Evolutionary conservation across 2,329 filamentous ascomycete genomes (phyloP).

Genomic region (Cercospora canescens): DNA sequence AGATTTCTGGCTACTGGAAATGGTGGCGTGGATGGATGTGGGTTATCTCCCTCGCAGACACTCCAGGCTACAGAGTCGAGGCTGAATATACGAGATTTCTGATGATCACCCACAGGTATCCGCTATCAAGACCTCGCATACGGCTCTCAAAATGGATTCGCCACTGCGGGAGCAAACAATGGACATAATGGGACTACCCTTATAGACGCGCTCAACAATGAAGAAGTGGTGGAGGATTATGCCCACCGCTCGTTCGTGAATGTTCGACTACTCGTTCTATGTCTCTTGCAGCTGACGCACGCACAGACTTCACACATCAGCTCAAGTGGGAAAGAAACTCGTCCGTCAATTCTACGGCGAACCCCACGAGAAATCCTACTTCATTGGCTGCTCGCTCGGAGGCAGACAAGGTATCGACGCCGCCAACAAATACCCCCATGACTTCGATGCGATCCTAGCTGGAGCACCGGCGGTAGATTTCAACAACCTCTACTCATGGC

Average conservation of each 20-base stretch:
- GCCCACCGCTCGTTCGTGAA: background rate
- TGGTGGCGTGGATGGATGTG: background rate
- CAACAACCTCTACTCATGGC: constrained; percentile 32
- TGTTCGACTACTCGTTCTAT: too few species aligned
- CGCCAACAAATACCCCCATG: constrained; percentile 52
- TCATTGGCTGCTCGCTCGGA: constrained; percentile 58
- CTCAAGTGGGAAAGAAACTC: background rate
- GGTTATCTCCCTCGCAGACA: background rate
- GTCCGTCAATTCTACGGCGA: constrained; percentile 32
- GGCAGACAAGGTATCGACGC: constrained; percentile 57
- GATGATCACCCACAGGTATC: background rate
- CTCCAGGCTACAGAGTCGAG: too few species aligned
- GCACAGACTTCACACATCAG: background rate
- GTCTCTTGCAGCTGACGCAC: too few species aligned
- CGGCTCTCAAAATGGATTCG: background rate
- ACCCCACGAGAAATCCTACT: constrained; percentile 50
- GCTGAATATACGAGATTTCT: background rate
- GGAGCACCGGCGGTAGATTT: constrained; percentile 49
- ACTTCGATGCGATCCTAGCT: constrained; percentile 57
- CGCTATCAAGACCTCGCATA: background rate
- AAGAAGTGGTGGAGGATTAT: background rate
- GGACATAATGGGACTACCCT: background rate
- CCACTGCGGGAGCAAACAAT: background rate
- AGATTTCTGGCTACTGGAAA: background rate
- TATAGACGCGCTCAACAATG: background rate